Evolutionary conservation across 2,329 filamentous ascomycete species (phyloP), one percentile per base, ranked within the genome.

Genomic region (Malbranchea zuffiana): DNA sequence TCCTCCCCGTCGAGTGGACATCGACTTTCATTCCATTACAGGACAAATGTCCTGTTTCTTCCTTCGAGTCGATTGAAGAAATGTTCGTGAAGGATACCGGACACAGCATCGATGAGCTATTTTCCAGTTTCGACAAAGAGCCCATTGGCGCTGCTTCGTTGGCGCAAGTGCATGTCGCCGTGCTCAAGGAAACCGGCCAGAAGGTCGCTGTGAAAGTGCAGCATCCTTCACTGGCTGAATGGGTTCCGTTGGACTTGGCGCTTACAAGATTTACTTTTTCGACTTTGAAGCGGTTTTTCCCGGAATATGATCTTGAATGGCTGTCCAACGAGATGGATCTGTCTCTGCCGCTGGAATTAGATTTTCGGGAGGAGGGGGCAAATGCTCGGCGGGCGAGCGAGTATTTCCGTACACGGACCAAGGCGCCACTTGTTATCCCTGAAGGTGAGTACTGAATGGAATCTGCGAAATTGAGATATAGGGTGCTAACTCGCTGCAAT

Each of bases 301-400:
- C 92, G 2, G 87, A 96, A 50, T 98, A 98, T 59, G 90, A 98
- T 57, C 70, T 98, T 18, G 87, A 93, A 53, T 98, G 90, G 90
- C 67, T 98, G 6, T 87, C 85, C 1, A 77, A 79, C 5, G 90
- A 98, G 61, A 92, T 98, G 81, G 84, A 95, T 42, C 63, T 77
- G 13, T 95, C 86, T 2, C 65, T 98, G 5, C 90, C 90, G 0
- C 79, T 88, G 55, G 90, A 98, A 60, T 69, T 98, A 35, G 82
- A 98, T 56, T 98, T 98, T 53, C 68, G 75, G 25, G 76, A 77
- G 50, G 90, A 98, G 57, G 90, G 82, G 3, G 63, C 77, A 36
- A 98, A 98, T 57, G 87, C 92, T 6, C 73, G 69, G 30, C 74
- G 82, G 32, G 83, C 84, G 24, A 77, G 79, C 53, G 73, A 80